Conservation (phyloP, 495 filamentous ascomycete species). For the Xylaria sp. region DNA sequence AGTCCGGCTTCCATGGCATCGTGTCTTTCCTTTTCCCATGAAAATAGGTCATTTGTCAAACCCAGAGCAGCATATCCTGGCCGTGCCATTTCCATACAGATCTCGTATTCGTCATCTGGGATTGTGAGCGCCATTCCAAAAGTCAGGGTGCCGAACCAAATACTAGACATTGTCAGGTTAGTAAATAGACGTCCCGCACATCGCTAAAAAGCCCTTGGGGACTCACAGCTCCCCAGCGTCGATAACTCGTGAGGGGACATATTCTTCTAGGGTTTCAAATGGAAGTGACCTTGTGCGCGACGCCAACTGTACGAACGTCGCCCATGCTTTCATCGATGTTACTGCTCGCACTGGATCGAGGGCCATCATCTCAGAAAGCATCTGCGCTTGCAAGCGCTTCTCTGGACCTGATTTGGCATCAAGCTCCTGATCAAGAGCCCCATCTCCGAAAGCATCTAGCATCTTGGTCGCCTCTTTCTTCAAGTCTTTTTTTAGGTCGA, state of each 20-base stretch:
- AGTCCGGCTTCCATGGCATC: constrained; percentile 31
- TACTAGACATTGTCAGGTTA: background rate
- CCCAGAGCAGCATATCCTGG: constrained; percentile 36
- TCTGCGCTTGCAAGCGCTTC: constrained; percentile 26
- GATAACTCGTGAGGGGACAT: constrained; percentile 23
- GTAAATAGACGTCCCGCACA: background rate
- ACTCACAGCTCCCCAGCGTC: constrained; percentile 28
- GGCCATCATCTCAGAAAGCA: constrained; percentile 36
- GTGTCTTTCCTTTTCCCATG: constrained; percentile 41
- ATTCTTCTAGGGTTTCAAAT: constrained; percentile 27
- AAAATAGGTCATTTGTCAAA: constrained; percentile 46
- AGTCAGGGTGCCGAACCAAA: constrained; percentile 29
- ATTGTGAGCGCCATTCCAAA: constrained; percentile 27
- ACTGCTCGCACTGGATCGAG: constrained; percentile 34
- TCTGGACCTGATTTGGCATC: constrained; percentile 16
- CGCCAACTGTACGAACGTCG: constrained; percentile 29
- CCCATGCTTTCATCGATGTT: constrained; percentile 36
- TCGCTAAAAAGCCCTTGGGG: background rate
- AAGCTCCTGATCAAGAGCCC: background rate
- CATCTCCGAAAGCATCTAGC: constrained; percentile 18
- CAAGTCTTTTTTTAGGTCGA: constrained; percentile 20
- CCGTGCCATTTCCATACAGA: constrained; percentile 32
- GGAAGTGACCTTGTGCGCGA: constrained; percentile 5
- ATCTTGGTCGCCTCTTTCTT: constrained; percentile 16
- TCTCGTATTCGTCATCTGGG: constrained; percentile 24